Evolutionary conservation across 2,329 filamentous ascomycete species (phyloP), one percentile per base, ranked within the genome.

Genomic region (Domatiomyces catenatus): DNA sequence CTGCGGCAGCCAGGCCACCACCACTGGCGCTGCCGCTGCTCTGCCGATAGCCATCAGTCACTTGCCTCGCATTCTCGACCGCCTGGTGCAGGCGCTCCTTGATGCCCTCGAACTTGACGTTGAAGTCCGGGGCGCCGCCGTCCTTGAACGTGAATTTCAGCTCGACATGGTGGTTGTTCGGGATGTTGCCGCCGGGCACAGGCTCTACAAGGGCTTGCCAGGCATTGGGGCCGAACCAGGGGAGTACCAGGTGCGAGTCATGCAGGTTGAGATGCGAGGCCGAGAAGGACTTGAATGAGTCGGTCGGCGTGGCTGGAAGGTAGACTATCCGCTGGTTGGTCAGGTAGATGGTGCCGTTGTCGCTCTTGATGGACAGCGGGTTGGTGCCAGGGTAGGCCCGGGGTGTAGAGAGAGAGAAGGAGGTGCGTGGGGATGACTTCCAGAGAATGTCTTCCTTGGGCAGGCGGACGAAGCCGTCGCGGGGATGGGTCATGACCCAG

Each of bases 271-370:
- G 76, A 54, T 95, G 84, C 42, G 89, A 89, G 0, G 84, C 81
- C 43, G 87, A 87, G 68, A 96, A 95, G 47, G 88, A 94, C 65
- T 90, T 81, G 63, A 95, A 79, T 48, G 79, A 64, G 17, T 71
- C 65, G 17, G 82, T 84, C 3, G 81, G 75, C 51, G 79, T 76
- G 49, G 79, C 72, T 17, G 90, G 88, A 15, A 96, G 79, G 66
- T 94, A 96, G 58, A 96, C 82, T 58, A 96, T 75, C 84, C 87
- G 74, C 67, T 89, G 81, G 62, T 88, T 94, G 55, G 87, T 94
- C 57, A 94, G 79, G 64, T 87, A 87, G 24, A 86, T 77, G 42
- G 78, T 75, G 53, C 88, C 88, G 47, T 78, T 78, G 62, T 82
- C 83, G 66, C 83, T 86, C 63, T 85, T 84, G 56, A 84, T 69